Conservation (phyloP, 257 asterid species). For the Solanum sparsipilum region DNA sequence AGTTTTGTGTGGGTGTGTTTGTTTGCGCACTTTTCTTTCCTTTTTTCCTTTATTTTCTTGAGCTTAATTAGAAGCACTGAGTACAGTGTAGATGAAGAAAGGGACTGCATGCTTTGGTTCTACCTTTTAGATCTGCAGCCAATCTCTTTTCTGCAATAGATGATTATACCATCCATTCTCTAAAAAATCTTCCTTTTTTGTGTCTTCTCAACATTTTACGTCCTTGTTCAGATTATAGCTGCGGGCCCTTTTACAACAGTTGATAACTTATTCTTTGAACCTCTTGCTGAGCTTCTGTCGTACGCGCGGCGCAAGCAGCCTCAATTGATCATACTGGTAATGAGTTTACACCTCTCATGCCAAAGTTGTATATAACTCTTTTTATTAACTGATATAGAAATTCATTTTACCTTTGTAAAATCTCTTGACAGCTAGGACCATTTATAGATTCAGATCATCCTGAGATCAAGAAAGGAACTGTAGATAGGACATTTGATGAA, state of each 20-base stretch:
- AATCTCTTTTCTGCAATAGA: background rate
- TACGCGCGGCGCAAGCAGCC: slow-evolving; percentile 91
- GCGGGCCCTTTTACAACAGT: slow-evolving; percentile 92
- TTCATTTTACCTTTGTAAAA: slow-evolving; percentile 16
- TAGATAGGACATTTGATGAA: slow-evolving; percentile 60
- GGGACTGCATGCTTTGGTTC: background rate
- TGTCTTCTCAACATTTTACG: slow-evolving; percentile 1
- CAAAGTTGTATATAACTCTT: background rate
- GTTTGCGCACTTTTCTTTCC: background rate
- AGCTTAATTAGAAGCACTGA: background rate
- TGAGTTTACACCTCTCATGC: background rate
- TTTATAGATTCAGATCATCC: slow-evolving; percentile 92
- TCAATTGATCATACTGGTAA: slow-evolving; percentile 80
- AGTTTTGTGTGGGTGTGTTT: background rate
- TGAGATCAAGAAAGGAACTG: slow-evolving; percentile 58
- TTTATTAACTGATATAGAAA: background rate
- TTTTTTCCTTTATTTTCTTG: background rate
- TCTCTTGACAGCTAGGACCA: slow-evolving; percentile 71
- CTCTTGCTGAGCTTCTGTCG: slow-evolving; percentile 73
- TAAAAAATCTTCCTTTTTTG: background rate
- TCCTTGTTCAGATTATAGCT: slow-evolving; percentile 70
- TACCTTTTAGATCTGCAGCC: background rate
- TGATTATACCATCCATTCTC: slow-evolving; percentile 5
- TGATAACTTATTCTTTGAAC: slow-evolving; percentile 81
- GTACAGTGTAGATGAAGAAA: background rate